These are phyloP conservation scores for Melanomma pulvis-pyrius DNA, from an alignment of 495 filamentous ascomycete species.

Conservation along the genomic window DNA sequence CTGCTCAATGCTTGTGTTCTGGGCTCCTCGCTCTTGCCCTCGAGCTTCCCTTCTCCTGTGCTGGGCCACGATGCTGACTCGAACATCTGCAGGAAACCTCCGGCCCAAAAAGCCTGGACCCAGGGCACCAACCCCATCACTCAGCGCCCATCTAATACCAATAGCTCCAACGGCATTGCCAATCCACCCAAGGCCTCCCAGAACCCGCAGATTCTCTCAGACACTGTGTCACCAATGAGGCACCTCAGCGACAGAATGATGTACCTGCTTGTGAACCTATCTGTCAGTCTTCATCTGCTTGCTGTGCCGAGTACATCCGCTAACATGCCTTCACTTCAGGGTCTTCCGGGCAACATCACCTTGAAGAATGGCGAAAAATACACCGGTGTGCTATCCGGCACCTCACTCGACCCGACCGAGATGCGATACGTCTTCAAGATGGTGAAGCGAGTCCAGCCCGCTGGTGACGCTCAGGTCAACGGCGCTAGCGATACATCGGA, in stretches of 20 bases:
- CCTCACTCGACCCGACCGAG: conserved; percentile 59
- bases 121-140: conserved; percentile 68
- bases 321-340: conserved; percentile 54
- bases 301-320: background rate
- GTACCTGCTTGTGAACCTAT: conserved; percentile 64
- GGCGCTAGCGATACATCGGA: conserved; percentile 55
- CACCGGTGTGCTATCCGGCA: conserved; percentile 69
- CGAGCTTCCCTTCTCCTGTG: conserved; percentile 9
- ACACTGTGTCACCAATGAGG: conserved; percentile 61
- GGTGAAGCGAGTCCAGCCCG: conserved; percentile 67
- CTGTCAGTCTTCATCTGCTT: conserved; percentile 53
- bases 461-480: conserved; percentile 57
- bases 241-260: conserved; percentile 68
- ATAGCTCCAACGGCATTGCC: conserved; percentile 59
- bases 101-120: conserved; percentile 64
- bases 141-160: conserved; percentile 55
- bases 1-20: background rate
- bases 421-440: conserved; percentile 76
- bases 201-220: conserved; percentile 44
- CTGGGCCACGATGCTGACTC: conserved; percentile 17
- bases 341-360: conserved; percentile 66
- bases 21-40: background rate
- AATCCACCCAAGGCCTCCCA: conserved; percentile 39
- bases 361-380: conserved; percentile 73
- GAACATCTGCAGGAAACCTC: conserved; percentile 37